Evolutionary conservation across 179 eudicot species (phyloP).

Genomic region (Silene coronaria): DNA sequence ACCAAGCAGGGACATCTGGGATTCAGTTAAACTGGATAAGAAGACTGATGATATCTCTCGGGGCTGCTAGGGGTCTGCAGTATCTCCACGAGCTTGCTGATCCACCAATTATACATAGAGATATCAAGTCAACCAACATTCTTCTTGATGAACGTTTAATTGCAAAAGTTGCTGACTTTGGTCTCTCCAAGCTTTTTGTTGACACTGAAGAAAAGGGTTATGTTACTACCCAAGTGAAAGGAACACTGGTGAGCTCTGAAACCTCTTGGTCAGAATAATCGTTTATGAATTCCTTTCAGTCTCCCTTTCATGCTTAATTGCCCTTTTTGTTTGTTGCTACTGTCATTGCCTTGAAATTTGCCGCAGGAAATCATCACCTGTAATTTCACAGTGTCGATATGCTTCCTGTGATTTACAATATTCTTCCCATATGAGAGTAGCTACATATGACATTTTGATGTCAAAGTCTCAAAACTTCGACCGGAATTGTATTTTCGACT

Average conservation of each 20-base stretch:
- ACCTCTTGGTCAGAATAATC: not conserved
- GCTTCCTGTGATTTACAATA: too few relatives aligned
- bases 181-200: conserved; percentile 17
- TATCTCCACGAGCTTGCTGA: conserved; percentile 46
- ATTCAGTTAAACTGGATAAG: conserved; percentile 37
- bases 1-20: conserved; percentile 33
- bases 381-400: too few relatives aligned
- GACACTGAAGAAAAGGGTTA: conserved; percentile 32
- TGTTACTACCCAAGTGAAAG: conserved; percentile 47
- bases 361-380: not conserved
- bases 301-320: too few relatives aligned
- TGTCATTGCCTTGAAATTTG: not conserved
- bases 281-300: not conserved
- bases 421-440: too few relatives aligned
- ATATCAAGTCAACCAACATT: conserved; percentile 33
- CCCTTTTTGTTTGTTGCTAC: not conserved
- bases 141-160: conserved; percentile 31
- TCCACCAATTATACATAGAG: conserved; percentile 42
- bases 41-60: conserved; percentile 36
- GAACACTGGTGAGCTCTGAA: conserved; percentile 34
- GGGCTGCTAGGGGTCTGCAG: conserved; percentile 39
- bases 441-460: too few relatives aligned
- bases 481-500: too few relatives aligned
- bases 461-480: too few relatives aligned
- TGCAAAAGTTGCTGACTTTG: conserved; percentile 40